Evolutionary conservation across 2,329 filamentous ascomycete genomes (phyloP), one percentile per base, ranked within the genome.

Genomic region (Epichloe bromicola): DNA sequence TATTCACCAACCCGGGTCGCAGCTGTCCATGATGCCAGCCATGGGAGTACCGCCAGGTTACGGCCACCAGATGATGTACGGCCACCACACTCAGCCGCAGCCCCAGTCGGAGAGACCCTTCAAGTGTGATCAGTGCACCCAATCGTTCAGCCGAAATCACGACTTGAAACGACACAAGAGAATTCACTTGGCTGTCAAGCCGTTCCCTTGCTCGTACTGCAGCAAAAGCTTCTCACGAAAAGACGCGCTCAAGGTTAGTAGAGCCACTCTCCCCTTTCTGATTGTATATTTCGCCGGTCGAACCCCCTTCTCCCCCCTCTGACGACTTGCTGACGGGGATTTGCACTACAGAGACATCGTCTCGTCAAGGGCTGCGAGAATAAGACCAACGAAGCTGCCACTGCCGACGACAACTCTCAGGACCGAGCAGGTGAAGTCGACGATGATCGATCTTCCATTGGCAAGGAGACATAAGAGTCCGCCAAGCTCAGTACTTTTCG

Each of bases 171-270:
- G 93, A 48, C 93, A 98, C 67, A 95, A 95, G 74, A 75, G 89
- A 47, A 97, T 97, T 53, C 93, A 98, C 67, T 70, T 97, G 52
- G 87, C 89, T 0, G 88, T 97, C 40, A 98, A 98, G 74, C 93
- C 93, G 0, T 97, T 91, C 66, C 90, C 90, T 0, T 98, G 93
- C 65, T 80, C 74, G 6, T 85, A 85, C 61, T 98, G 93, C 65
- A 89, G 95, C 55, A 97, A 97, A 78, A 93, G 87, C 64, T 98
- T 98, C 63, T 96, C 90, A 3, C 78, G 93, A 53, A 97, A 97
- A 65, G 93, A 97, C 67, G 93, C 93, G 10, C 73, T 98, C 33
- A 97, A 97, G 86, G 93, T 97, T 72, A 60, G 80, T 56, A 48
- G 26, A 38, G 19, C 3, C 41, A 20, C 17, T 14, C 17, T 15